Percentiles rank a stretch among this genome's conserved stretches.
These are phyloP conservation scores for Teratosphaeria destructans DNA, from an alignment of 2,329 filamentous ascomycete genomes.

Conservation along the genomic window DNA sequence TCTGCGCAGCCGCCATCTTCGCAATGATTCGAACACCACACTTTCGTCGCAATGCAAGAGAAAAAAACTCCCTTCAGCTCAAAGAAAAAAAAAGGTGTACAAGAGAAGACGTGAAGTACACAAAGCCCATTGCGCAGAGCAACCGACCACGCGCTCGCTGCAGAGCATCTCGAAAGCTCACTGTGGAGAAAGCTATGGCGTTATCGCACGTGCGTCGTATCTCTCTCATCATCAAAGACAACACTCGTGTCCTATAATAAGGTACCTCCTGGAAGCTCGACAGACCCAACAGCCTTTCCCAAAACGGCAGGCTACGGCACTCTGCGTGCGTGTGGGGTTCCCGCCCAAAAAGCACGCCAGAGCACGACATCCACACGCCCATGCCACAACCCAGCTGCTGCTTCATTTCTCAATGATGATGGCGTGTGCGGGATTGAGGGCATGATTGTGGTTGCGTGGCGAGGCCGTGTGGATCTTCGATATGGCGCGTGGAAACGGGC, in stretches of 20 bases:
- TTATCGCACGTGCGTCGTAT: neutral
- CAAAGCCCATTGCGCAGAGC: neutral
- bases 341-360: neutral
- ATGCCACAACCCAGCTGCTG: neutral
- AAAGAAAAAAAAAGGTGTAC: neutral
- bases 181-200: neutral
- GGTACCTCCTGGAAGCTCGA: neutral
- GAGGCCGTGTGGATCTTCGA: neutral
- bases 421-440: no score
- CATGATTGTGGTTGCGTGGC: no score
- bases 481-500: neutral
- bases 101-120: neutral
- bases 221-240: neutral
- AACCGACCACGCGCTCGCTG: neutral
- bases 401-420: no score
- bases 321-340: neutral
- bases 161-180: neutral
- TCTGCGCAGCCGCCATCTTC: conserved; percentile 1
- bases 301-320: neutral
- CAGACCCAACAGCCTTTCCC: neutral
- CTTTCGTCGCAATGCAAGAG: neutral
- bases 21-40: neutral
- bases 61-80: neutral
- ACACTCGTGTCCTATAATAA: neutral
- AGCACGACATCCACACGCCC: neutral